Evolutionary conservation across 305 asterid species (phyloP).

Genomic region (Fraxinus sp.): DNA sequence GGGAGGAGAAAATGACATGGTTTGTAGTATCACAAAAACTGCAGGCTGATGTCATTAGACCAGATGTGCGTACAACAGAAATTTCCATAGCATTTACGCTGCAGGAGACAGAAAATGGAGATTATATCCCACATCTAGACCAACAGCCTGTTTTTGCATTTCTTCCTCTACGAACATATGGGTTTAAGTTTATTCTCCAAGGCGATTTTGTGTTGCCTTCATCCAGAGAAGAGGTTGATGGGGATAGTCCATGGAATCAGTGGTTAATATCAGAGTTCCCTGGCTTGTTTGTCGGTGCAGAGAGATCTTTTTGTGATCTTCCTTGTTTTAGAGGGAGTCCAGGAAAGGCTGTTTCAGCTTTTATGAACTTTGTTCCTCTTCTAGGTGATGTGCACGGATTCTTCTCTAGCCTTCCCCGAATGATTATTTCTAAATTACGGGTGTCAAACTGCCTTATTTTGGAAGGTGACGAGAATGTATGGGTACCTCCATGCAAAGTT

Average conservation of each 20-base stretch:
- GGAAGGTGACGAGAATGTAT: slow-evolving; percentile 56
- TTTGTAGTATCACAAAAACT: slow-evolving; percentile 74
- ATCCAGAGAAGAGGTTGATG: slow-evolving; percentile 97
- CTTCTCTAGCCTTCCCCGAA: slow-evolving; percentile 75
- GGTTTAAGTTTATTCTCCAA: slow-evolving; percentile 86
- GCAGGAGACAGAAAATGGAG: slow-evolving; percentile 55
- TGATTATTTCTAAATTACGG: slow-evolving; percentile 72
- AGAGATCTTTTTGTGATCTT: slow-evolving; percentile 70
- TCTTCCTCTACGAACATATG: slow-evolving; percentile 93
- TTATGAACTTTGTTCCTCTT: slow-evolving; percentile 87
- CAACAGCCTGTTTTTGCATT: slow-evolving; percentile 97
- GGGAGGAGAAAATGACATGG: slow-evolving; percentile 78
- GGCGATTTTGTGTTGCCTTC: slow-evolving; percentile 96
- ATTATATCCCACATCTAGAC: slow-evolving; percentile 58
- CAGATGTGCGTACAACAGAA: slow-evolving; percentile 68
- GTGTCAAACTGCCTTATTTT: slow-evolving; percentile 73
- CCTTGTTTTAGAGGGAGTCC: slow-evolving; percentile 67
- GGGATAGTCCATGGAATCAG: slow-evolving; percentile 92
- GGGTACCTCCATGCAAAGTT: slow-evolving; percentile 91
- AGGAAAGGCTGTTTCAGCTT: slow-evolving; percentile 74
- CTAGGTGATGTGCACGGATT: slow-evolving; percentile 92
- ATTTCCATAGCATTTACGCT: slow-evolving; percentile 85
- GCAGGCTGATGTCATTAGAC: slow-evolving; percentile 52
- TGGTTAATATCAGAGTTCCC: slow-evolving; percentile 91
- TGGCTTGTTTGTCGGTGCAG: slow-evolving; percentile 70